These are phyloP conservation scores for Fusarium nygamai DNA, from an alignment of 2,329 filamentous ascomycete genomes.

Conservation along the genomic window DNA sequence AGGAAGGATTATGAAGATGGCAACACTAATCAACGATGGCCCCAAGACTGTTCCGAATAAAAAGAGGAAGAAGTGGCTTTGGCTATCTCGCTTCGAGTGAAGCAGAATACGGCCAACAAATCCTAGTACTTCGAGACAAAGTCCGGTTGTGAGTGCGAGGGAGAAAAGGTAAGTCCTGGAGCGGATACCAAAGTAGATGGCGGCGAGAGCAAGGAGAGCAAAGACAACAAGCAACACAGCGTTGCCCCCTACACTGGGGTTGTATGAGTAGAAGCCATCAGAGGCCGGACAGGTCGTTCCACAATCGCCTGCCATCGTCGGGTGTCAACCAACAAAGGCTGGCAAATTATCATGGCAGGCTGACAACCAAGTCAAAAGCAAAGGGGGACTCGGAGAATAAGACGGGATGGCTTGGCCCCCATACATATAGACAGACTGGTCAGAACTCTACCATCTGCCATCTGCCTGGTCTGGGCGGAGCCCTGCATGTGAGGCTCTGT, in stretches of 20 bases:
- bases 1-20: constrained; percentile 57
- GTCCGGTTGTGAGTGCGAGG: constrained; percentile 51
- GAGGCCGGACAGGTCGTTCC: constrained; percentile 49
- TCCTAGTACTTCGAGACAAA: constrained; percentile 57
- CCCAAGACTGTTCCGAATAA: constrained; percentile 59
- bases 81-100: constrained; percentile 45
- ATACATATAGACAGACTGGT: constrained; percentile 39
- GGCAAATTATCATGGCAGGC: constrained; percentile 41
- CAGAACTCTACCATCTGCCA: constrained; percentile 17
- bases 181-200: constrained; percentile 51
- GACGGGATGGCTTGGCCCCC: constrained; percentile 35
- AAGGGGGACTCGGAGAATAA: constrained; percentile 17
- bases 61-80: constrained; percentile 55
- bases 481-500: constrained; percentile 43
- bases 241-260: constrained; percentile 52
- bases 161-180: constrained; percentile 55
- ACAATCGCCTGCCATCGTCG: constrained; percentile 51
- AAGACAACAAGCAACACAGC: constrained; percentile 53
- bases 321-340: constrained; percentile 27
- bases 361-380: constrained; percentile 21
- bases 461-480: constrained; percentile 22
- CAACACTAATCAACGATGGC: constrained; percentile 56
- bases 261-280: constrained; percentile 52
- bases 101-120: constrained; percentile 59
- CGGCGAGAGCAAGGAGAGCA: constrained; percentile 51